These are phyloP conservation scores for Geoglossum cookeanum DNA, from an alignment of 2,329 filamentous ascomycete genomes.

Conservation along the genomic window DNA sequence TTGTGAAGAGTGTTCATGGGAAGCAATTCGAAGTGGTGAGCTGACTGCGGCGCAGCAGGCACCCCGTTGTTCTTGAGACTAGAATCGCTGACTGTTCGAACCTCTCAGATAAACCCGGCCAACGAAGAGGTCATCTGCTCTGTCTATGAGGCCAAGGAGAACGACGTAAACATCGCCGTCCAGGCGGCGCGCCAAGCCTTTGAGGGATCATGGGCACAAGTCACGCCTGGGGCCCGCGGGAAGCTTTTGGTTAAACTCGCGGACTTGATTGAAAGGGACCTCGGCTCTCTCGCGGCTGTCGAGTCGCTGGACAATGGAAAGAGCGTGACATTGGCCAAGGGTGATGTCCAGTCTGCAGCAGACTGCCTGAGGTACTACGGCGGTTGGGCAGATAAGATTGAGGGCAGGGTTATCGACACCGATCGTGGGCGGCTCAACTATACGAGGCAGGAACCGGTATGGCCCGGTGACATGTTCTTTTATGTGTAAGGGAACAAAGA, in stretches of 20 bases:
- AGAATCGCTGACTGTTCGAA: not conserved
- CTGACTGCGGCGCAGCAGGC: not conserved
- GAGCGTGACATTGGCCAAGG: constrained; percentile 55
- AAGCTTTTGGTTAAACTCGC: constrained; percentile 56
- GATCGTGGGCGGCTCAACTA: constrained; percentile 65
- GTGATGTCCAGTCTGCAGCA: constrained; percentile 49
- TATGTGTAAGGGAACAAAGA: not conserved
- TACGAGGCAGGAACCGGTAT: constrained; percentile 55
- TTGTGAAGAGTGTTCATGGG: constrained; percentile 64
- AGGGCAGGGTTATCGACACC: constrained; percentile 72
- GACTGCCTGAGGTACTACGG: constrained; percentile 69
- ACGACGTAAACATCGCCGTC: constrained; percentile 67
- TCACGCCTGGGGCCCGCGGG: constrained; percentile 52
- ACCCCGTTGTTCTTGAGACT: not conserved
- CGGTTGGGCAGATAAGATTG: constrained; percentile 83
- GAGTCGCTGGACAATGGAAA: constrained; percentile 85
- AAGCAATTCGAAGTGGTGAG: constrained; percentile 64
- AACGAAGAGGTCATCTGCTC: constrained; percentile 71
- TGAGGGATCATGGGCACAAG: constrained; percentile 48
- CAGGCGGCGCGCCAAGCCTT: constrained; percentile 72
- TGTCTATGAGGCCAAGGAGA: constrained; percentile 71
- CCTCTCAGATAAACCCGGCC: constrained; percentile 50
- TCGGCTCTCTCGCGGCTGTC: constrained; percentile 56
- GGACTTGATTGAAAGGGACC: constrained; percentile 60
- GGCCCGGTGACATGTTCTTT: constrained; percentile 10